phyloP scores from a whole-genome alignment of 2,329 filamentous ascomycete species.

The Zymoseptoria brevis region DNA sequence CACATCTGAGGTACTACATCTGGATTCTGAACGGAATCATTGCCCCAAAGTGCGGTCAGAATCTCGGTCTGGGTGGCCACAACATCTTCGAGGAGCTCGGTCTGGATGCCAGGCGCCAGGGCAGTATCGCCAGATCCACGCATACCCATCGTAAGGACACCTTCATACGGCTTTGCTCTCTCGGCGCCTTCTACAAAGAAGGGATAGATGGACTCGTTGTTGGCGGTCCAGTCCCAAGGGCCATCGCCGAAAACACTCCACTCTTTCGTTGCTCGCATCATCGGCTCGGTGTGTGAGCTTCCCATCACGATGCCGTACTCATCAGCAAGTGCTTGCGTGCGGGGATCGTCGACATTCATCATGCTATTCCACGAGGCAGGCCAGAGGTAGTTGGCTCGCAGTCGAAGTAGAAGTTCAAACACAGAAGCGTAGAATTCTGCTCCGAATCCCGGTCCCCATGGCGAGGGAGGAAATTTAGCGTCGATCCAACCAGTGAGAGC shows the following conservation, averaged over 20 bases:
- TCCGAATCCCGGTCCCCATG: constrained; percentile 24
- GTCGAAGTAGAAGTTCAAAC: constrained; percentile 62
- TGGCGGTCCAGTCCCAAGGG: constrained; percentile 61
- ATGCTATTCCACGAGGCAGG: constrained; percentile 63
- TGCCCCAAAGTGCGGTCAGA: constrained; percentile 48
- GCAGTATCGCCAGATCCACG: constrained; percentile 61
- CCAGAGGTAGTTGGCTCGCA: constrained; percentile 69
- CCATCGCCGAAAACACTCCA: constrained; percentile 46
- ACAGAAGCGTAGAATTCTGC: constrained; percentile 61
- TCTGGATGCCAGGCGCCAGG: constrained; percentile 50
- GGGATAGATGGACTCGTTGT: constrained; percentile 58
- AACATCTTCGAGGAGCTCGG: constrained; percentile 51
- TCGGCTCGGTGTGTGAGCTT: constrained; percentile 65
- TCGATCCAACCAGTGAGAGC: constrained; percentile 60
- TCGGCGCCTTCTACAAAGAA: constrained; percentile 62
- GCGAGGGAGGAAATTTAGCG: constrained; percentile 39
- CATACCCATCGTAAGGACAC: constrained; percentile 61
- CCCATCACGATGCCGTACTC: constrained; percentile 68
- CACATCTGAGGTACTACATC: constrained; percentile 58
- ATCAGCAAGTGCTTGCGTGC: constrained; percentile 61
- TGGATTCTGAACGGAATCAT: constrained; percentile 41
- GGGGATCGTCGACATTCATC: constrained; percentile 63
- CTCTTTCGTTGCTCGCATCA: constrained; percentile 52
- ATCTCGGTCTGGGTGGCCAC: constrained; percentile 54
- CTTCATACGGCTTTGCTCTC: constrained; percentile 57